Conservation (phyloP, 148 eudicot species). For the Rhododendron simsii region DNA sequence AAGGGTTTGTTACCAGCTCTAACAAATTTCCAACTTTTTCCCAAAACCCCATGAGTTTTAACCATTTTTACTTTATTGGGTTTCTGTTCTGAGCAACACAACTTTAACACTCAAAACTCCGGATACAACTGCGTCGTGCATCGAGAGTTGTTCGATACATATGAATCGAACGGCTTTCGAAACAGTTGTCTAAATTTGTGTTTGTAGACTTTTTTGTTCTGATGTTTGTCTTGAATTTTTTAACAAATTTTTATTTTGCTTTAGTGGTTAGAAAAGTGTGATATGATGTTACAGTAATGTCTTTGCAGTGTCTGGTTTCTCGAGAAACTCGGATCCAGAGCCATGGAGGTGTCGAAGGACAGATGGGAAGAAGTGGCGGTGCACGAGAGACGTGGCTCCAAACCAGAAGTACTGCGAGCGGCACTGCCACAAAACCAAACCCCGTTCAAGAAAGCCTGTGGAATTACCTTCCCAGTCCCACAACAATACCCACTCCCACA, state of each 20-base stretch:
- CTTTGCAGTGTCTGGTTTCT: slow-evolving; percentile 20
- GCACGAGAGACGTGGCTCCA: slow-evolving; percentile 76
- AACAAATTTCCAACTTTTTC: not conserved
- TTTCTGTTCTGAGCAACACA: not conserved
- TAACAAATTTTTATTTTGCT: not conserved
- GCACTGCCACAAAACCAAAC: slow-evolving; percentile 61
- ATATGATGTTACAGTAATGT: not conserved
- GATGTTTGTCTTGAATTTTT: not conserved
- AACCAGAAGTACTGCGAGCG: slow-evolving; percentile 88
- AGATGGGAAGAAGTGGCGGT: slow-evolving; percentile 86
- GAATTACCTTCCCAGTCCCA: slow-evolving; percentile 36
- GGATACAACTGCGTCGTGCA: not conserved
- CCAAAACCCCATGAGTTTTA: not conserved
- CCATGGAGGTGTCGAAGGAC: slow-evolving; percentile 90
- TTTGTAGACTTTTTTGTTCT: not conserved
- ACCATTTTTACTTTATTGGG: not conserved
- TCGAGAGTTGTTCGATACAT: too few relatives aligned
- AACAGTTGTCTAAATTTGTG: not conserved
- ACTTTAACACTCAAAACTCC: not conserved
- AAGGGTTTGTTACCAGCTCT: not conserved
- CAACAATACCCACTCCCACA: not conserved
- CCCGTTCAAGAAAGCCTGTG: slow-evolving; percentile 99
- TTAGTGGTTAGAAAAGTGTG: not conserved
- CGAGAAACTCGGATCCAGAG: slow-evolving; percentile 52
- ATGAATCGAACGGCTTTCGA: too few relatives aligned